Percentiles rank a stretch among this genome's conserved stretches.
Conservation (phyloP, 2,329 filamentous ascomycete species). For the Aspergillus versicolor region DNA sequence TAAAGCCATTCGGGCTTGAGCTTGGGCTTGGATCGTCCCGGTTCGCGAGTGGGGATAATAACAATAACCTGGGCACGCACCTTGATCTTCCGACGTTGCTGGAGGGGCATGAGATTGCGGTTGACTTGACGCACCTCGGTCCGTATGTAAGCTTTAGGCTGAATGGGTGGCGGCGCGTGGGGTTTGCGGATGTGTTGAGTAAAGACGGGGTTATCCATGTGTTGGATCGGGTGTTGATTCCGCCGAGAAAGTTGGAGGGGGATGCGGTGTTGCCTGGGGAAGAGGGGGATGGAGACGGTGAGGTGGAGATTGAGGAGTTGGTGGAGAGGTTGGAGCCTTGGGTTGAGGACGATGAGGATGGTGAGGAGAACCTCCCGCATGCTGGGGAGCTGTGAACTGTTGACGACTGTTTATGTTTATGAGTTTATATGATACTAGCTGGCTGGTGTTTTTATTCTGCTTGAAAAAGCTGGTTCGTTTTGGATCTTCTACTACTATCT, state of each 20-base stretch:
- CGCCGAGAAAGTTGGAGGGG: constrained; percentile 55
- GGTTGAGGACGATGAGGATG: constrained; percentile 9
- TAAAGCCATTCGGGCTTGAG: constrained; percentile 33
- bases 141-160: constrained; percentile 70
- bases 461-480: neutral
- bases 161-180: constrained; percentile 69
- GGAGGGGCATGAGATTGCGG: constrained; percentile 61
- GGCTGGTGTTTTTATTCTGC: too few relatives aligned
- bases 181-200: constrained; percentile 68
- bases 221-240: constrained; percentile 70
- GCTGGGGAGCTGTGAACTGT: constrained; percentile 5
- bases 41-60: constrained; percentile 25
- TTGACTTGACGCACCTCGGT: constrained; percentile 70
- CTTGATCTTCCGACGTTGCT: constrained; percentile 71
- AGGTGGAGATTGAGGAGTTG: constrained; percentile 23
- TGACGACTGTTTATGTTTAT: neutral
- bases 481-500: neutral
- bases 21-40: too few relatives aligned
- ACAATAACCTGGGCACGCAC: constrained; percentile 18
- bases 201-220: constrained; percentile 83
- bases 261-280: constrained; percentile 5
- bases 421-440: too few relatives aligned
- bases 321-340: constrained; percentile 19
- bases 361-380: neutral
- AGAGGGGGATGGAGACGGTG: constrained; percentile 10